phyloP scores from a whole-genome alignment of 495 filamentous ascomycete species.

The Tuber indicum region DNA sequence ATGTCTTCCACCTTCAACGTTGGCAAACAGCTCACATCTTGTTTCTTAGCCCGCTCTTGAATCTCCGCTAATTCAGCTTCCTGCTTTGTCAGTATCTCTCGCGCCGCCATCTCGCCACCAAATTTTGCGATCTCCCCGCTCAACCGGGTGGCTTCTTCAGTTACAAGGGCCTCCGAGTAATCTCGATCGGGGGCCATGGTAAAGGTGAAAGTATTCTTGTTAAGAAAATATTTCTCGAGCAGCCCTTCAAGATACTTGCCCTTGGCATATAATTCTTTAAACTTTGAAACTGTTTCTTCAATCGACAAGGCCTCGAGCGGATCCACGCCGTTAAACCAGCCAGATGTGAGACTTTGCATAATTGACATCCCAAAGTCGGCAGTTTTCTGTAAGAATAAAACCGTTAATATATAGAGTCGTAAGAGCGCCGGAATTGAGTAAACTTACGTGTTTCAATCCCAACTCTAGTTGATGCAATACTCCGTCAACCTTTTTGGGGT shows the following conservation, averaged over 20 bases:
- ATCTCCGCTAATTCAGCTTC: slow-evolving; percentile 76
- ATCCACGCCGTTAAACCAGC: slow-evolving; percentile 92
- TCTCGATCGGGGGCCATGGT: slow-evolving; percentile 81
- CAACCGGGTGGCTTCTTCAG: slow-evolving; percentile 69
- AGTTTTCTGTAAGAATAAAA: slow-evolving; percentile 54
- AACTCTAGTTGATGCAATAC: slow-evolving; percentile 90
- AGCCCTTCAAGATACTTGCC: slow-evolving; percentile 75
- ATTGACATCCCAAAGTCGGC: slow-evolving; percentile 87
- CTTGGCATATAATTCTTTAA: slow-evolving; percentile 57
- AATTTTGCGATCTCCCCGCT: slow-evolving; percentile 56
- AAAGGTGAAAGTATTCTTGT: slow-evolving; percentile 79
- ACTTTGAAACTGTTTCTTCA: slow-evolving; percentile 76
- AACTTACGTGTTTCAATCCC: slow-evolving; percentile 62
- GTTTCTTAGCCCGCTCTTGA: slow-evolving; percentile 71
- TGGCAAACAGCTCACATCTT: slow-evolving; percentile 81
- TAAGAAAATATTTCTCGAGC: slow-evolving; percentile 82
- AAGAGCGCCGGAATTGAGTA: neutral
- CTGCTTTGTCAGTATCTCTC: slow-evolving; percentile 59
- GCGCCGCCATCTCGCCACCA: slow-evolving; percentile 64
- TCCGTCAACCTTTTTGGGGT: slow-evolving; percentile 80
- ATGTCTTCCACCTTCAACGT: slow-evolving; percentile 84
- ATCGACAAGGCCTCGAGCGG: slow-evolving; percentile 84
- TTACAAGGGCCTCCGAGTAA: slow-evolving; percentile 64
- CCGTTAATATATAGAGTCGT: neutral
- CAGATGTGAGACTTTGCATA: slow-evolving; percentile 76